These are phyloP conservation scores for Corrigiola litoralis DNA, from an alignment of 179 eudicot species.

Conservation along the genomic window DNA sequence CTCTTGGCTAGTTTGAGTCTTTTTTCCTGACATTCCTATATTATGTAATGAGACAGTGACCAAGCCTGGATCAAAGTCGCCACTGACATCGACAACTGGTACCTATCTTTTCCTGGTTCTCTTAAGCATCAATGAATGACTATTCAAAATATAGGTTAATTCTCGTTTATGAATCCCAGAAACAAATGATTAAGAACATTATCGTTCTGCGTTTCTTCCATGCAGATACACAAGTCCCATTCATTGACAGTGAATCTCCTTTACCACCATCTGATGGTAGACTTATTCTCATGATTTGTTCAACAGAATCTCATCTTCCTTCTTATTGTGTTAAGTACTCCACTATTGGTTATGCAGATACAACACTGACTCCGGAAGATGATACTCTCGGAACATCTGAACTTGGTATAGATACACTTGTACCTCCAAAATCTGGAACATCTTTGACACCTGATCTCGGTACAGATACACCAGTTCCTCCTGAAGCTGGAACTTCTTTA, in stretches of 20 bases:
- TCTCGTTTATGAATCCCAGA: neutral
- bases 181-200: neutral
- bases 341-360: neutral
- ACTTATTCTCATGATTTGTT: neutral
- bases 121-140: neutral
- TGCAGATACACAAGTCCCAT: neutral
- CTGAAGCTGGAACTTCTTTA: neutral
- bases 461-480: slow-evolving; percentile 6
- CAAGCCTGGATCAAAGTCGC: neutral
- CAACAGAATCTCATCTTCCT: neutral
- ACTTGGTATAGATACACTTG: neutral
- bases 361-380: too few species aligned
- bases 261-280: slow-evolving; percentile 14
- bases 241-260: neutral
- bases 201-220: neutral
- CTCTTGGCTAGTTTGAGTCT: neutral
- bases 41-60: neutral
- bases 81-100: neutral
- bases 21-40: neutral
- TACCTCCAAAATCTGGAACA: neutral
- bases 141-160: neutral
- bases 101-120: neutral
- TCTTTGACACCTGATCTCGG: neutral
- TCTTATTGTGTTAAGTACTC: neutral
- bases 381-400: too few species aligned